phyloP scores from a whole-genome alignment of 2,329 filamentous ascomycete species.

The Paecilomyces variotii region DNA sequence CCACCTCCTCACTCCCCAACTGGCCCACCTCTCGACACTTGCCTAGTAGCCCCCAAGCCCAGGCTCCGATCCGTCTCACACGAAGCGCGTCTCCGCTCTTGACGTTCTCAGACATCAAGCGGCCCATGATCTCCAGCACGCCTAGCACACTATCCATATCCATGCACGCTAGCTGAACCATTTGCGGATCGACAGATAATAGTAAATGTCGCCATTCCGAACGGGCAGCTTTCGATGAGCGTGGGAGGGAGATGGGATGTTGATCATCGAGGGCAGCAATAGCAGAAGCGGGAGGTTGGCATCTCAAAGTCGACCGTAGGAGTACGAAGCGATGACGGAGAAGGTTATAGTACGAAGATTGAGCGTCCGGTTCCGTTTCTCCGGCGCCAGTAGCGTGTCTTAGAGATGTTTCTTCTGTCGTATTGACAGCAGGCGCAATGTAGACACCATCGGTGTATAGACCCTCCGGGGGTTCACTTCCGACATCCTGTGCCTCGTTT shows the following conservation, averaged over 20 bases:
- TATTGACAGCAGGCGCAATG: conserved; percentile 48
- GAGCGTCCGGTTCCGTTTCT: conserved; percentile 39
- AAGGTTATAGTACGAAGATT: conserved; percentile 59
- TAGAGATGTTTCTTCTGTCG: conserved; percentile 12
- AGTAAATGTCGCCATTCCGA: conserved; percentile 48
- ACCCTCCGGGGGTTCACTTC: conserved; percentile 45
- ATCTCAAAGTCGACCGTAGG: conserved; percentile 57
- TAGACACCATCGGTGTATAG: conserved; percentile 76
- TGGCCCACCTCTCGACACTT: conserved; percentile 66
- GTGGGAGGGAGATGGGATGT: conserved; percentile 46
- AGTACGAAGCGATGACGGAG: conserved; percentile 57
- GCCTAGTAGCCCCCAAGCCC: conserved; percentile 79
- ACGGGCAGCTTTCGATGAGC: conserved; percentile 45
- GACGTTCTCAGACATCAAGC: conserved; percentile 55
- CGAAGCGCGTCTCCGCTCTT: conserved; percentile 53
- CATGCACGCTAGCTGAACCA: conserved; percentile 44
- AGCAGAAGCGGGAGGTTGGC: conserved; percentile 45
- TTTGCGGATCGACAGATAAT: conserved; percentile 37
- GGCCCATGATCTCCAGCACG: conserved; percentile 53
- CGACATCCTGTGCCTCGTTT: conserved; percentile 23
- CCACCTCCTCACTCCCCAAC: conserved; percentile 67
- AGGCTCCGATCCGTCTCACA: conserved; percentile 62
- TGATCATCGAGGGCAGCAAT: conserved; percentile 47
- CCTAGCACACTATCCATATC: conserved; percentile 56
- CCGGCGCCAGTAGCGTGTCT: conserved; percentile 15